A percentile compares a stretch with the other conserved stretches of the same genome.
Conservation (phyloP, 2,329 filamentous ascomycete genomes). For the Coniella vitis region DNA sequence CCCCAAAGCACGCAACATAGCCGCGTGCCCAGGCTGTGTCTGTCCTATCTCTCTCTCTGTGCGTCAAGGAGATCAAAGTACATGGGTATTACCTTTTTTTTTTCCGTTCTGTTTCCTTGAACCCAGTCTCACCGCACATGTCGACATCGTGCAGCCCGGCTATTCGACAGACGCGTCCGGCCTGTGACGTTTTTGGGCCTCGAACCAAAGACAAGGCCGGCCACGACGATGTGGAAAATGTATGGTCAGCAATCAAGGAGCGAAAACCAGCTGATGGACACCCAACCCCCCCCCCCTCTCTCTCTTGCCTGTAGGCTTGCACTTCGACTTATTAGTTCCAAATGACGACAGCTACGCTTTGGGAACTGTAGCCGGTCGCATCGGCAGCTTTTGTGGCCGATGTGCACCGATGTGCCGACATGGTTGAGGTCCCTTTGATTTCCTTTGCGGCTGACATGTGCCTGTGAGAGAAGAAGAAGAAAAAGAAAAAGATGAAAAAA, state of each 20-base stretch:
- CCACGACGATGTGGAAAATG: too few relatives aligned
- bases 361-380: constrained; percentile 1
- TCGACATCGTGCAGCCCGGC: constrained; percentile 3
- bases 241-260: too few relatives aligned
- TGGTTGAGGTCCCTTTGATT: background rate
- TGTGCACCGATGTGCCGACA: constrained; percentile 5
- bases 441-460: background rate
- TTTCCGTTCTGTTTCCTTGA: background rate
- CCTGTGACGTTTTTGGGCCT: background rate
- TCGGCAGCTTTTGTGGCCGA: constrained; percentile 8
- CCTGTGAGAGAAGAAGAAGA: too few relatives aligned
- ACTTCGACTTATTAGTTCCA: constrained; percentile 6
- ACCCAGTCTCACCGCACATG: background rate
- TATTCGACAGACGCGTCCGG: background rate
- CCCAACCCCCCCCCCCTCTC: background rate
- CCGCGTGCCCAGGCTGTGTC: background rate
- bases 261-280: too few relatives aligned
- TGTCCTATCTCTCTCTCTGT: too few relatives aligned
- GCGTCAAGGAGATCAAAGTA: too few relatives aligned
- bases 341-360: constrained; percentile 8
- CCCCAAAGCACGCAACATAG: background rate
- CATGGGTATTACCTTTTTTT: too few relatives aligned
- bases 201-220: background rate
- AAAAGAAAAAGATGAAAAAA: too few relatives aligned
- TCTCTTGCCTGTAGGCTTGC: background rate